Evolutionary conservation across 202 grass and related monocot genomes (phyloP).

Genomic region (Panicum virgatum): DNA sequence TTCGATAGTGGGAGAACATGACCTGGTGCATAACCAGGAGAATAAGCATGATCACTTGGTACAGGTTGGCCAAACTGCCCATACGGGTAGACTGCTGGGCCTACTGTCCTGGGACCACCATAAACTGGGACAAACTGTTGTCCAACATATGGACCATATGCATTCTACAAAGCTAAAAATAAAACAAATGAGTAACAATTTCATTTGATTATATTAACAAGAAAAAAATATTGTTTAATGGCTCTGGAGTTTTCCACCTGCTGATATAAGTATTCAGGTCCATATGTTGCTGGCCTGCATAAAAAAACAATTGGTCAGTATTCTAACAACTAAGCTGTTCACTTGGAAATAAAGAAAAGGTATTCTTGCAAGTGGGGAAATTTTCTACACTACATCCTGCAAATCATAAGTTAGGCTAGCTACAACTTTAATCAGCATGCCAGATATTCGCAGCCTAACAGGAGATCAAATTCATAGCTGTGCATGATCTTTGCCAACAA

Average conservation of each 20-base stretch:
- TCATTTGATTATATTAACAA: not conserved
- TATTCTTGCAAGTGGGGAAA: constrained; percentile 1
- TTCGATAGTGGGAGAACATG: constrained; percentile 58
- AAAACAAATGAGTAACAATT: constrained; percentile 43
- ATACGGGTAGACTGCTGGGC: constrained; percentile 62
- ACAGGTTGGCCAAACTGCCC: constrained; percentile 62
- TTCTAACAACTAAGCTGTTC: constrained; percentile 16
- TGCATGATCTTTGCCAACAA: constrained; percentile 46
- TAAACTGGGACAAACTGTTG: constrained; percentile 67
- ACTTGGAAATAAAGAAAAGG: constrained; percentile 33
- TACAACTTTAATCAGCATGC: constrained; percentile 44
- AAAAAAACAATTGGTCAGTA: constrained; percentile 33
- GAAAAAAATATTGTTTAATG: constrained; percentile 7
- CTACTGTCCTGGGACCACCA: constrained; percentile 55
- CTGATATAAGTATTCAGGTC: constrained; percentile 66
- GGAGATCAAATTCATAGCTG: constrained; percentile 38
- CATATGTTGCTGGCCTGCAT: constrained; percentile 72
- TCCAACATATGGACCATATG: constrained; percentile 64
- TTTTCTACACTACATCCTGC: constrained; percentile 27
- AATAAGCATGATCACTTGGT: constrained; percentile 54
- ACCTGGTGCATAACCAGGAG: constrained; percentile 62
- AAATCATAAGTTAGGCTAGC: constrained; percentile 46
- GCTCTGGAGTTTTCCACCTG: constrained; percentile 58
- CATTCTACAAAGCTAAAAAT: constrained; percentile 76
- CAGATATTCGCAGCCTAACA: constrained; percentile 48